These are phyloP conservation scores for Barbatosphaeria neglecta DNA, from an alignment of 495 filamentous ascomycete species.

Conservation along the genomic window DNA sequence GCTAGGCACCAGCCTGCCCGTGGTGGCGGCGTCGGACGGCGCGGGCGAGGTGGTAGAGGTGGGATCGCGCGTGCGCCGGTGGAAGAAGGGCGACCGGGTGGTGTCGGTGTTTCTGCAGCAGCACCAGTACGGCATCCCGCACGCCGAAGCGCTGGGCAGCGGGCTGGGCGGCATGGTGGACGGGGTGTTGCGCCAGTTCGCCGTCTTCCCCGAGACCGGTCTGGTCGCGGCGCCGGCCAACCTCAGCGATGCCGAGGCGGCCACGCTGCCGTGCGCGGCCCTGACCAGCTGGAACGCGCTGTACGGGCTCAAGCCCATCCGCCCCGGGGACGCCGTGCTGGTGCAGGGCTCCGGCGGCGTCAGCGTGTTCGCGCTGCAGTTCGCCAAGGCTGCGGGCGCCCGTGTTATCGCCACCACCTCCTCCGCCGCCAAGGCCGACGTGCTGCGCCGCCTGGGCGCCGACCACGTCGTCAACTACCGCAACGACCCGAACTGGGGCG, in stretches of 20 bases:
- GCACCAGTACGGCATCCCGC: conserved; percentile 52
- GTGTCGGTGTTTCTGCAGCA: conserved; percentile 69
- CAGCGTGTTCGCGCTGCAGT: conserved; percentile 66
- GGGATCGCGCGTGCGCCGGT: conserved; percentile 53
- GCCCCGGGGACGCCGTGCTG: conserved; percentile 59
- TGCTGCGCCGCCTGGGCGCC: conserved; percentile 60
- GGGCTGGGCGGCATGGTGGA: conserved; percentile 63
- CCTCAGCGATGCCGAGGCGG: conserved; percentile 49
- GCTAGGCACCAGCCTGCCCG: conserved; percentile 43
- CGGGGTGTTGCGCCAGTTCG: conserved; percentile 63
- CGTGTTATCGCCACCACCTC: conserved; percentile 74
- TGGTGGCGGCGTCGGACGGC: conserved; percentile 68
- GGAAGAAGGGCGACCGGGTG: conserved; percentile 62
- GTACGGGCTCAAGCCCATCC: conserved; percentile 55
- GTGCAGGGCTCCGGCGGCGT: conserved; percentile 80
- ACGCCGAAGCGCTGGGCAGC: conserved; percentile 26
- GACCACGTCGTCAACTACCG: conserved; percentile 74
- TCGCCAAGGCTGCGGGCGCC: conserved; percentile 75
- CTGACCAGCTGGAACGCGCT: conserved; percentile 77
- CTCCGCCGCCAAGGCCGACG: conserved; percentile 49
- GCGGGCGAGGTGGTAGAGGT: conserved; percentile 60
- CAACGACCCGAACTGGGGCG: conserved; percentile 59
- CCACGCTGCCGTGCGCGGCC: conserved; percentile 60
- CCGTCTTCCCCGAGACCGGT: conserved; percentile 55
- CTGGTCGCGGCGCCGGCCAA: conserved; percentile 54